Conservation (phyloP, 306 rosid species). For the Quercus mongolica region DNA sequence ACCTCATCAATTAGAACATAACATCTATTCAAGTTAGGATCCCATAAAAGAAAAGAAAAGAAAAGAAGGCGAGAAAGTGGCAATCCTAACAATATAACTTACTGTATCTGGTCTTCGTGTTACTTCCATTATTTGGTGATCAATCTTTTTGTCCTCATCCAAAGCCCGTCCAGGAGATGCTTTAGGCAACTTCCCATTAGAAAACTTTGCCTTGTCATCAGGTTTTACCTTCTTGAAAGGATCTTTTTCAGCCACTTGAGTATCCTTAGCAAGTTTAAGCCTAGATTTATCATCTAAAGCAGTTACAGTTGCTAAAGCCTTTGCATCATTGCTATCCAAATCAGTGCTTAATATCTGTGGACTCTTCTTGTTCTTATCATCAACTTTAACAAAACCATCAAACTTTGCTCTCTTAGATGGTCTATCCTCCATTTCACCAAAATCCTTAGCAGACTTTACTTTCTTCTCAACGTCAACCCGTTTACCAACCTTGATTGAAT, state of each 20-base stretch:
- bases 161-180: conserved; percentile 18
- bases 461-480: conserved; percentile 8
- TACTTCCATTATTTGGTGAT: conserved; percentile 34
- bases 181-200: conserved; percentile 33
- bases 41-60: background rate
- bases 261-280: conserved; percentile 26
- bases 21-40: background rate
- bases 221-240: conserved; percentile 50
- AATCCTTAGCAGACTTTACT: conserved; percentile 12
- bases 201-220: conserved; percentile 13
- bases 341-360: conserved; percentile 16
- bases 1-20: background rate
- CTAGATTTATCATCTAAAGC: conserved; percentile 18
- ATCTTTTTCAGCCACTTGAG: conserved; percentile 28
- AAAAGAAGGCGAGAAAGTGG: conserved; percentile 2
- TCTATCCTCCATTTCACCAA: conserved; percentile 32
- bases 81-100: conserved; percentile 44
- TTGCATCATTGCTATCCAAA: conserved; percentile 19
- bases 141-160: conserved; percentile 27
- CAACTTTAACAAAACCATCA: conserved; percentile 26
- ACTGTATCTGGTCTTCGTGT: conserved; percentile 49
- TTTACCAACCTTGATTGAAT: conserved; percentile 17
- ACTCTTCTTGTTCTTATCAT: conserved; percentile 15
- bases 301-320: conserved; percentile 9
- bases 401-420: conserved; percentile 41